phyloP scores from a whole-genome alignment of 768 basidiomycete species.

The Leccinum aurantiacum region DNA sequence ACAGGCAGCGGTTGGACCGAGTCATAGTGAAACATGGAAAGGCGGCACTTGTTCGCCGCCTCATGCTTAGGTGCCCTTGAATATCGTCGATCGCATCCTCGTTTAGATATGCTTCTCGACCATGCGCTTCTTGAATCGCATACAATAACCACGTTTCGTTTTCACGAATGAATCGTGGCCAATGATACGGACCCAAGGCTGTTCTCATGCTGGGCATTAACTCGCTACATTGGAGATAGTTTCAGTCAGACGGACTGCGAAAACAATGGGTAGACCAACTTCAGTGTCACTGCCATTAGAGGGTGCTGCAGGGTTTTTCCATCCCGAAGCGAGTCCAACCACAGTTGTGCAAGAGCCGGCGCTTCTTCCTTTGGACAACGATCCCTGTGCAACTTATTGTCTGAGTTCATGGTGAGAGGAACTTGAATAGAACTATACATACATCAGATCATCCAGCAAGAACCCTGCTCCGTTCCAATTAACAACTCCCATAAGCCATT shows the following conservation, averaged over 20 bases:
- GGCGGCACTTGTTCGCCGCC: too few relatives aligned
- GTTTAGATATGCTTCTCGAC: neutral
- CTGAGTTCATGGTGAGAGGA: neutral
- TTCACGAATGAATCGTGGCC: neutral
- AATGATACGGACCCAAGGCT: neutral
- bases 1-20: neutral
- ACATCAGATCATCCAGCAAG: neutral
- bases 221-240: neutral
- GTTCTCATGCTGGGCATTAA: neutral
- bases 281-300: neutral
- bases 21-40: neutral
- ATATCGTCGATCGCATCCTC: too few relatives aligned
- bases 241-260: neutral
- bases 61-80: neutral
- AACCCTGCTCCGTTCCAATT: neutral
- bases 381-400: neutral
- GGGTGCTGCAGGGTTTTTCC: neutral
- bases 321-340: neutral
- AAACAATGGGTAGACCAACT: neutral
- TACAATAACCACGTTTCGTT: neutral
- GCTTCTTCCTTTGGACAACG: neutral
- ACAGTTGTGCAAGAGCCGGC: neutral
- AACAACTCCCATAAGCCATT: neutral
- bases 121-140: neutral
- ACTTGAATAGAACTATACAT: neutral